phyloP scores from a whole-genome alignment of 176 grass and related monocot species.

The Puya raimondii region DNA sequence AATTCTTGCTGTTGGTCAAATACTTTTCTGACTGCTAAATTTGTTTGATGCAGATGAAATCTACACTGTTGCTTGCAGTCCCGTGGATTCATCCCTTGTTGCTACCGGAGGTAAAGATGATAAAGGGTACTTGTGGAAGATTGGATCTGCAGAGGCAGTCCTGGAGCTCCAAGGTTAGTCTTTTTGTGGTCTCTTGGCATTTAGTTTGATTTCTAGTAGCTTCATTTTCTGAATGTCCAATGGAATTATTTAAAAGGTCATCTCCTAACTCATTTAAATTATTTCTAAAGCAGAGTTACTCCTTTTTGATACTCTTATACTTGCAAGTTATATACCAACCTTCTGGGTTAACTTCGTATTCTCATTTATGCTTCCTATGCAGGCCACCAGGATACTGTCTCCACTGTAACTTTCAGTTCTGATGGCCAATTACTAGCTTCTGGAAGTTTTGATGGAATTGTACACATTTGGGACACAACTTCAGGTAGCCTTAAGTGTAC shows the following conservation, averaged over 20 bases:
- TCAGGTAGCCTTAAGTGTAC: conserved; percentile 43
- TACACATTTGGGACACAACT: conserved; percentile 68
- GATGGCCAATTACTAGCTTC: conserved; percentile 75
- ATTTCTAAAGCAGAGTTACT: not conserved
- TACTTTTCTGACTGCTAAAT: not conserved
- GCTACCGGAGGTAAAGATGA: conserved; percentile 84
- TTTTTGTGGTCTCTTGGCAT: conserved; percentile 8
- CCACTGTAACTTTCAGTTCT: conserved; percentile 64
- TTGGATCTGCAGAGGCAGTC: conserved; percentile 42
- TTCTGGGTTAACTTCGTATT: not conserved
- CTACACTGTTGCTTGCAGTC: conserved; percentile 65
- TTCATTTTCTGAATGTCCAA: not conserved
- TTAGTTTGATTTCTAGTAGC: not conserved
- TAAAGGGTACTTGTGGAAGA: conserved; percentile 85
- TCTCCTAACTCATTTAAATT: not conserved
- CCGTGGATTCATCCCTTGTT: conserved; percentile 58
- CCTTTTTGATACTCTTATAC: not conserved
- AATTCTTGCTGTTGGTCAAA: too few species aligned
- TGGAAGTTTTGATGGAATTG: conserved; percentile 73
- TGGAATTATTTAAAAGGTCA: not conserved
- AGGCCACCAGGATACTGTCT: conserved; percentile 71
- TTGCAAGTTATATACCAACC: not conserved
- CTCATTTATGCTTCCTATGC: conserved; percentile 17
- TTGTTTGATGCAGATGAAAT: conserved; percentile 53
- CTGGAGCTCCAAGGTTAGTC: conserved; percentile 59